Percentiles rank a stretch among this genome's conserved stretches.
phyloP scores from a whole-genome alignment of 2,329 filamentous ascomycete species.

The Pezizomycotina sp. region DNA sequence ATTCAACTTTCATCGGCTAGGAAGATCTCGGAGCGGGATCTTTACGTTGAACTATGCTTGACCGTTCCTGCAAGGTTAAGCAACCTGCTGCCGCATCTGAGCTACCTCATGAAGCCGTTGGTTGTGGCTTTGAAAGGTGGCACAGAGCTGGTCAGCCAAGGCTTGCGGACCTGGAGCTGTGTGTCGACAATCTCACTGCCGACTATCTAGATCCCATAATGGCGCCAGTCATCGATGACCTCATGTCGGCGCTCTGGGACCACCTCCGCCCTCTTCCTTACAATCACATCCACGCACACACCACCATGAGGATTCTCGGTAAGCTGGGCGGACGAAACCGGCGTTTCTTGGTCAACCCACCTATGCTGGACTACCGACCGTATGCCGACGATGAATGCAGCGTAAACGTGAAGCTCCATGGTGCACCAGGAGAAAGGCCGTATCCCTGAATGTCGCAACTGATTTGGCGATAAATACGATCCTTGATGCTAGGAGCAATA shows the following conservation, averaged over 20 bases:
- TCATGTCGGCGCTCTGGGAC: conserved; percentile 95
- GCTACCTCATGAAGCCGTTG: conserved; percentile 88
- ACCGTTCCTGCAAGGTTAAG: conserved; percentile 90
- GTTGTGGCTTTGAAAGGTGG: conserved; percentile 89
- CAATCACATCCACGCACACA: conserved; percentile 93
- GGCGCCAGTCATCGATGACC: conserved; percentile 94
- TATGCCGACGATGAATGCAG: conserved; percentile 79
- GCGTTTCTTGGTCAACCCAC: conserved; percentile 82
- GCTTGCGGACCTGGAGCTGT: conserved; percentile 85
- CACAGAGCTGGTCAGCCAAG: conserved; percentile 86
- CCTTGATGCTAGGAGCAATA: conserved; percentile 48
- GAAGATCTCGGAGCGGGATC: conserved; percentile 75
- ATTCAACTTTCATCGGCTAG: conserved; percentile 79
- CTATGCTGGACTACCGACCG: conserved; percentile 64
- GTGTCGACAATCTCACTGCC: conserved; percentile 92
- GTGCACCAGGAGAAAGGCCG: conserved; percentile 71
- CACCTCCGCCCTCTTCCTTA: conserved; percentile 88
- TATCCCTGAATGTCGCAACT: conserved; percentile 73
- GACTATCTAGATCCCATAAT: conserved; percentile 98
- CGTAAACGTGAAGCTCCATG: conserved; percentile 75
- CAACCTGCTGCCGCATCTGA: conserved; percentile 85
- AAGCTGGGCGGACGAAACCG: conserved; percentile 91
- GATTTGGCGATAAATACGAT: conserved; percentile 55
- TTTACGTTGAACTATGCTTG: conserved; percentile 92
- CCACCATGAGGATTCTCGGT: conserved; percentile 89